Evolutionary conservation across 2,329 filamentous ascomycete species (phyloP).

Genomic region (Aaosphaeria arxii): DNA sequence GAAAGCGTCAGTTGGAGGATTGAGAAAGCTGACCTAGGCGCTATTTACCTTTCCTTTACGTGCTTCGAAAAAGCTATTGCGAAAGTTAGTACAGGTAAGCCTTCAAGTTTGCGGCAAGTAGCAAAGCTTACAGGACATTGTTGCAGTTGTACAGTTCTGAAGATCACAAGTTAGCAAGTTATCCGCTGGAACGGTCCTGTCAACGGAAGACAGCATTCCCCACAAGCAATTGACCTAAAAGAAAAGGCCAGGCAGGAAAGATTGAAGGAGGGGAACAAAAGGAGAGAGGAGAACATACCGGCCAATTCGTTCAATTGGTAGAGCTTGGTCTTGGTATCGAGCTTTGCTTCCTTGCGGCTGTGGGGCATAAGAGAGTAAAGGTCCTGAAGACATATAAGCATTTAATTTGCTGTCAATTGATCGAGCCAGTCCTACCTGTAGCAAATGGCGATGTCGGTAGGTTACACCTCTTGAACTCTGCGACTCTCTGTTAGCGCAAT

Average conservation of each 20-base stretch:
- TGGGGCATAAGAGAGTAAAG: conserved; percentile 57
- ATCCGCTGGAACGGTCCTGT: too few relatives aligned
- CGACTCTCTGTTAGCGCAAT: background rate
- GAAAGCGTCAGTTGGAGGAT: too few relatives aligned
- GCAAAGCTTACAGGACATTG: conserved; percentile 69
- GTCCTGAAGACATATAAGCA: background rate
- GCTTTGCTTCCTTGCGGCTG: conserved; percentile 89
- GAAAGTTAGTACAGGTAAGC: too few relatives aligned
- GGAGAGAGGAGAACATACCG: conserved; percentile 13
- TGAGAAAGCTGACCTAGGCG: too few relatives aligned
- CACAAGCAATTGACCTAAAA: too few relatives aligned
- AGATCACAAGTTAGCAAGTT: conserved; percentile 16
- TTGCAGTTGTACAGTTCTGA: conserved; percentile 84
- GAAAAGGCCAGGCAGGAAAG: too few relatives aligned
- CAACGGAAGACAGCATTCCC: too few relatives aligned
- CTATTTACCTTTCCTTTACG: conserved; percentile 74
- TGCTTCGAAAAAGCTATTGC: conserved; percentile 59
- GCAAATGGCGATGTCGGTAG: conserved; percentile 87
- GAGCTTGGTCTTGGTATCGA: conserved; percentile 91
- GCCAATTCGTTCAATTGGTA: conserved; percentile 42
- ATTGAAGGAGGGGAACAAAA: too few relatives aligned
- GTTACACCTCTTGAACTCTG: conserved; percentile 85
- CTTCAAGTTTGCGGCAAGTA: too few relatives aligned
- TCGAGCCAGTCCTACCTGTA: conserved; percentile 35
- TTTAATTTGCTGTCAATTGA: too few relatives aligned